phyloP scores from a whole-genome alignment of 1,284 basidiomycete genomes.

The Moesziomyces aphidis region DNA sequence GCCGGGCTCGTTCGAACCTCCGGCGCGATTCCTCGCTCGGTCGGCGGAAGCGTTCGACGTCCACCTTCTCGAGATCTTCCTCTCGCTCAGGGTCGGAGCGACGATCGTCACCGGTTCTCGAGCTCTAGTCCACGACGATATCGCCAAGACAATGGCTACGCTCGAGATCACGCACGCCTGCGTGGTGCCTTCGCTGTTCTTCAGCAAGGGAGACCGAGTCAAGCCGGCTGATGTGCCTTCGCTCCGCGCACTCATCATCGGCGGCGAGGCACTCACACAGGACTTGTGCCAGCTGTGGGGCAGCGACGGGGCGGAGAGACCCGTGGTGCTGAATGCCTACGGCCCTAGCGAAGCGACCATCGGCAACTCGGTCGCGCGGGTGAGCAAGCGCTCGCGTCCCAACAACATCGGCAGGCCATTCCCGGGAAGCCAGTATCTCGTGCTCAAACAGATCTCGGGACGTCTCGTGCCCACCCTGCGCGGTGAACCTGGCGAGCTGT shows the following conservation, averaged over 20 bases:
- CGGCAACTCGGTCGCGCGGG: conserved; percentile 60
- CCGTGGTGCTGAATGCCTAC: conserved; percentile 62
- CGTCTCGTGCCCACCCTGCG: conserved; percentile 42
- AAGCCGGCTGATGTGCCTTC: conserved; percentile 50
- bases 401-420: conserved; percentile 61
- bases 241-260: conserved; percentile 58
- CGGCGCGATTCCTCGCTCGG: conserved; percentile 61
- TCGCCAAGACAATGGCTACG: conserved; percentile 56
- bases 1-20: conserved; percentile 38
- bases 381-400: conserved; percentile 34
- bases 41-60: conserved; percentile 67
- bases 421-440: conserved; percentile 55
- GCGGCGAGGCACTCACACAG: conserved; percentile 59
- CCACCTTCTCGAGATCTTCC: conserved; percentile 65
- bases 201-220: conserved; percentile 52
- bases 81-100: conserved; percentile 60
- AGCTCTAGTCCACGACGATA: conserved; percentile 55
- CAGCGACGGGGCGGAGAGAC: conserved; percentile 18
- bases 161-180: conserved; percentile 62
- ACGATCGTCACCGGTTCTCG: conserved; percentile 64
- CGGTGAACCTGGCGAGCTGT: conserved; percentile 62
- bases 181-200: conserved; percentile 66
- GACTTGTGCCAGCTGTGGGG: conserved; percentile 59
- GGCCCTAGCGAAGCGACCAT: conserved; percentile 65
- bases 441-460: conserved; percentile 39